phyloP scores from a whole-genome alignment of 371 early-diverging fungal species.

The Nematocida homosporus region DNA sequence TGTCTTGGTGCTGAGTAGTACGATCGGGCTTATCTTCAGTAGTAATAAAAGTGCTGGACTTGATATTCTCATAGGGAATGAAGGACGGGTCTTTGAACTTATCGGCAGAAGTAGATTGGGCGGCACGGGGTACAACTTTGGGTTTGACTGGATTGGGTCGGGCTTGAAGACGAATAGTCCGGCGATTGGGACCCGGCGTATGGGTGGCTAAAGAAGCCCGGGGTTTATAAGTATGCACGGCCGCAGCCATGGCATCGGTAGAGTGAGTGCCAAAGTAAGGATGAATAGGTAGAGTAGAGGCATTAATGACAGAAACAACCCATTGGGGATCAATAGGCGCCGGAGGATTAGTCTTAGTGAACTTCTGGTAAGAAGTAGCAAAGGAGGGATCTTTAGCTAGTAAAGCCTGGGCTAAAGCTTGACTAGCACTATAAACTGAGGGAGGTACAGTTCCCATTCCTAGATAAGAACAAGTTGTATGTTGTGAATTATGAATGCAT shows the following conservation, averaged over 20 bases:
- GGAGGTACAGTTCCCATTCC: slow-evolving; percentile 38
- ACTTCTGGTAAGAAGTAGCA: slow-evolving; percentile 18
- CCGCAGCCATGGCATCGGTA: neutral
- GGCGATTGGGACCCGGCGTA: neutral
- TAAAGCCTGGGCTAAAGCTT: neutral
- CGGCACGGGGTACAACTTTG: neutral
- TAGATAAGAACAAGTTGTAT: slow-evolving; percentile 34
- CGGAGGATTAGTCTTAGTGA: slow-evolving; percentile 35
- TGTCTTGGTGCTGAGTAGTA: slow-evolving; percentile 8
- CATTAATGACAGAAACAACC: slow-evolving; percentile 5
- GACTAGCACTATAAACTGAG: neutral
- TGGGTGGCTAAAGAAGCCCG: too few species aligned
- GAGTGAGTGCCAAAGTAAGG: slow-evolving; percentile 5
- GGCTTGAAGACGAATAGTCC: neutral
- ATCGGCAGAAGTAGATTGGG: slow-evolving; percentile 8
- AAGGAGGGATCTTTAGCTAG: neutral
- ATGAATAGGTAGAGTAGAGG: slow-evolving; percentile 11
- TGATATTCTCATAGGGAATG: slow-evolving; percentile 53
- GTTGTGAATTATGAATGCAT: slow-evolving; percentile 3
- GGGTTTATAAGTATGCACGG: slow-evolving; percentile 27
- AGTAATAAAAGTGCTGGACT: slow-evolving; percentile 17
- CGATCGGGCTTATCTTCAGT: neutral
- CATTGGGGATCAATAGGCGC: slow-evolving; percentile 36
- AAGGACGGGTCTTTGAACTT: slow-evolving; percentile 48
- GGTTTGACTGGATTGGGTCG: neutral